Evolutionary conservation across 148 eudicot species (phyloP), one percentile per base, ranked within the genome.

Genomic region (Fallopia convolvulus): DNA sequence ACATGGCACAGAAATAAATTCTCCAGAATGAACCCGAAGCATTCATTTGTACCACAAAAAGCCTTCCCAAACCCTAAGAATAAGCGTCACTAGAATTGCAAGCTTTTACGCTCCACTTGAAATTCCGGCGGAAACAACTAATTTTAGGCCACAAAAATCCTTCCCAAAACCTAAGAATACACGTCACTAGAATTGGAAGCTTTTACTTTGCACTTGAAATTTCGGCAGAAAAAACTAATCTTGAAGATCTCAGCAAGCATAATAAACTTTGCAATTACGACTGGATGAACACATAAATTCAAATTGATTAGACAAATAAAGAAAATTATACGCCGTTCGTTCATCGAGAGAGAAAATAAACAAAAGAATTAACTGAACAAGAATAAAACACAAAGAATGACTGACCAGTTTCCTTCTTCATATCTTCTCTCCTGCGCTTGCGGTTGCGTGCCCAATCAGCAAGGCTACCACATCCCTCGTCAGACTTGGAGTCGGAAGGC

Each of bases 391-490:
- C 10, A 68, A 20, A 56, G 63, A 36, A 10, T 14, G 9, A 77
- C 5, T 8, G 33, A 84, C 88, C 91, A 75, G 73, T 75, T 47
- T 82, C 83, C 65, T 85, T 88, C 77, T 79, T 88, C 66, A 86
- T 77, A 85, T 87, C 94, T 11, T 89, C 91, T 74, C 92, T 77
- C 63, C 88, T 84, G 47, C 94, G 89, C 81, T 92, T 90, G 3
- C 89, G 85, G 70, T 83, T 80, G 32, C 90, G 83, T 7, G 91
- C 94, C 98, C 93, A 94, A 80, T 91, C 97, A 76, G 89, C 87
- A 6, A 90, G 82, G 61, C 82, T 85, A 3, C 81, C 83, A 70
- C 91, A 87, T n/a, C 84, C 89, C 10, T 82, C 91, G 14, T 85
- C 91, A 21, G 80, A 58, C 47, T 81, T 82, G 3, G 84, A 72